Evolutionary conservation across 108 stramenopile genomes (phyloP).

Genomic region (Nitzschia sp.): DNA sequence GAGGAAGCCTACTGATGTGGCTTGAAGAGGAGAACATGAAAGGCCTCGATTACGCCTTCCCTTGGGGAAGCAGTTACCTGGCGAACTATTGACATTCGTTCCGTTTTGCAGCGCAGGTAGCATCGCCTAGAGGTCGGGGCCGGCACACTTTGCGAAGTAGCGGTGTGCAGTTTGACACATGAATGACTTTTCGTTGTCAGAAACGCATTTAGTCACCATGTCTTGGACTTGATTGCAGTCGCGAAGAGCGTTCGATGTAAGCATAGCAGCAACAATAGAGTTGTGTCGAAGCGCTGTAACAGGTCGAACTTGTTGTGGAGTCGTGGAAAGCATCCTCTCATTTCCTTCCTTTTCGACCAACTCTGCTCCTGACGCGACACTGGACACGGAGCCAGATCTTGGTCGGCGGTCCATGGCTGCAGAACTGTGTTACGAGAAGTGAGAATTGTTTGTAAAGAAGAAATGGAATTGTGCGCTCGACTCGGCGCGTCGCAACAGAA

Average conservation of each 20-base stretch:
- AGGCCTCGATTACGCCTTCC: too few species aligned
- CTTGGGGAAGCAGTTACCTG: too few species aligned
- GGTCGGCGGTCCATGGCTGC: neutral
- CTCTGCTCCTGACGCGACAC: neutral
- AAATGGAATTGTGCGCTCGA: too few species aligned
- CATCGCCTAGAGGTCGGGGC: too few species aligned
- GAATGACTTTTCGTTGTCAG: constrained; percentile 16
- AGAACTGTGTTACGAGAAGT: too few species aligned
- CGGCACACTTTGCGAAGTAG: constrained; percentile 31
- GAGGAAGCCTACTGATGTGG: too few species aligned
- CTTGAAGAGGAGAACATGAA: too few species aligned
- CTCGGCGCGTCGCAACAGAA: too few species aligned
- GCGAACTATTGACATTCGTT: too few species aligned
- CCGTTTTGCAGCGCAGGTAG: too few species aligned
- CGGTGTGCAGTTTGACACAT: constrained; percentile 44
- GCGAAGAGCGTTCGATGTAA: constrained; percentile 39
- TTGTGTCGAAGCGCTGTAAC: constrained; percentile 9
- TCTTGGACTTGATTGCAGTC: constrained; percentile 45
- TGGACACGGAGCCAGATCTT: constrained; percentile 9
- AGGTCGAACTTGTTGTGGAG: neutral
- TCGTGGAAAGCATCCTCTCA: neutral
- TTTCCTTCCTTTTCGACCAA: neutral
- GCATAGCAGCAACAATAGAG: constrained; percentile 45
- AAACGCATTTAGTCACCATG: constrained; percentile 33
- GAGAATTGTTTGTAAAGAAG: too few species aligned